Evolutionary conservation across 257 asterid genomes (phyloP).

Genomic region (Nicotiana undulata): DNA sequence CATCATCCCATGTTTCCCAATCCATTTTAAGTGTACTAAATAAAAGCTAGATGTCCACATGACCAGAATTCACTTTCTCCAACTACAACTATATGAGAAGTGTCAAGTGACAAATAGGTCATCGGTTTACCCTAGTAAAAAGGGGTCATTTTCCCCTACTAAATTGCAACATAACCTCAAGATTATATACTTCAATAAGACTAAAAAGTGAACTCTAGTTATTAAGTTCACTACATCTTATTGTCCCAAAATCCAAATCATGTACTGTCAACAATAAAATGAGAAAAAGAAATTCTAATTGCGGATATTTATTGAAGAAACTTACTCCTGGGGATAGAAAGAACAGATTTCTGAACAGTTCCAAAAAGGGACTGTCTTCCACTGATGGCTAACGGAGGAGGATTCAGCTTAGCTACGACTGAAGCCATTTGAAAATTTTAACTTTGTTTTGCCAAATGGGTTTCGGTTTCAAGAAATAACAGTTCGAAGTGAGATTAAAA

Average conservation of each 20-base stretch:
- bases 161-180: not conserved
- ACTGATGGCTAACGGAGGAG: conserved; percentile 34
- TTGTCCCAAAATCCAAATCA: not conserved
- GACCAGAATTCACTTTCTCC: not conserved
- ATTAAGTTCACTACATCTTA: not conserved
- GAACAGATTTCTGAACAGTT: conserved; percentile 23
- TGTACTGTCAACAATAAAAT: not conserved
- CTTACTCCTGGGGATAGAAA: conserved; percentile 36
- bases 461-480: not conserved
- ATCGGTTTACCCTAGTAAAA: not conserved
- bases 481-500: not conserved
- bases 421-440: conserved; percentile 48
- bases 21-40: not conserved
- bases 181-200: not conserved
- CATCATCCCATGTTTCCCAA: not conserved
- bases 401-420: conserved; percentile 41
- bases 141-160: not conserved
- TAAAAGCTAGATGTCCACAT: not conserved
- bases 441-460: not conserved
- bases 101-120: not conserved
- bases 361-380: conserved; percentile 38
- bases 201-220: not conserved
- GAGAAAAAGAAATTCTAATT: not conserved
- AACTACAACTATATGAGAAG: not conserved
- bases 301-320: not conserved